phyloP scores from a whole-genome alignment of 2,329 filamentous ascomycete species.

The Exophiala xenobiotica region DNA sequence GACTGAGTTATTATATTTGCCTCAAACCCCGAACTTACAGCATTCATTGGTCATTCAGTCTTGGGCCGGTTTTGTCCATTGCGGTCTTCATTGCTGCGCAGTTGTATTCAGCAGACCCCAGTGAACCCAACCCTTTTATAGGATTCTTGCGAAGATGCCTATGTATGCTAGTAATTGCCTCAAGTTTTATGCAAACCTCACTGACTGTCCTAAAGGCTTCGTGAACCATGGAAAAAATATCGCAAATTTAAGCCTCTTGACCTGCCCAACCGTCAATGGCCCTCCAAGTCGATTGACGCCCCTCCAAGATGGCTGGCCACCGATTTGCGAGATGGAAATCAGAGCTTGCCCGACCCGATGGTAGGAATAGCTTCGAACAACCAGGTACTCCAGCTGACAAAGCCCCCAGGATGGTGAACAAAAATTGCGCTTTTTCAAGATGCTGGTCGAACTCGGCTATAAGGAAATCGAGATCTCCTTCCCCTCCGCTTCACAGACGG shows the following conservation, averaged over 20 bases:
- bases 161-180: conserved; percentile 9
- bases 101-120: neutral
- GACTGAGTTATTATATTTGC: too few species aligned
- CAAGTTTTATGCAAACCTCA: neutral
- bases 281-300: conserved; percentile 76
- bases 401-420: conserved; percentile 75
- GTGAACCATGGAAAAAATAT: conserved; percentile 51
- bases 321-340: conserved; percentile 88
- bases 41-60: too few species aligned
- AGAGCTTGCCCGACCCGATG: conserved; percentile 91
- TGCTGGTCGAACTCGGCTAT: conserved; percentile 88
- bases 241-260: conserved; percentile 47
- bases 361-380: conserved; percentile 47
- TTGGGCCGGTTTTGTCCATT: too few species aligned
- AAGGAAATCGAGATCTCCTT: conserved; percentile 98
- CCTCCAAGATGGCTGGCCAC: conserved; percentile 88
- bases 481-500: conserved; percentile 88
- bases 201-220: conserved; percentile 39
- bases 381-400: conserved; percentile 8
- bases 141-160: conserved; percentile 13
- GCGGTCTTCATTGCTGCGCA: too few species aligned
- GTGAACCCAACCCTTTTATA: neutral
- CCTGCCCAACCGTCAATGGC: conserved; percentile 67
- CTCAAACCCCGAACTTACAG: too few species aligned
- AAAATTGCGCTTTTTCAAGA: conserved; percentile 93